Conservation (phyloP, 805 yeast genomes). For the Maudiozyma turicensis region DNA sequence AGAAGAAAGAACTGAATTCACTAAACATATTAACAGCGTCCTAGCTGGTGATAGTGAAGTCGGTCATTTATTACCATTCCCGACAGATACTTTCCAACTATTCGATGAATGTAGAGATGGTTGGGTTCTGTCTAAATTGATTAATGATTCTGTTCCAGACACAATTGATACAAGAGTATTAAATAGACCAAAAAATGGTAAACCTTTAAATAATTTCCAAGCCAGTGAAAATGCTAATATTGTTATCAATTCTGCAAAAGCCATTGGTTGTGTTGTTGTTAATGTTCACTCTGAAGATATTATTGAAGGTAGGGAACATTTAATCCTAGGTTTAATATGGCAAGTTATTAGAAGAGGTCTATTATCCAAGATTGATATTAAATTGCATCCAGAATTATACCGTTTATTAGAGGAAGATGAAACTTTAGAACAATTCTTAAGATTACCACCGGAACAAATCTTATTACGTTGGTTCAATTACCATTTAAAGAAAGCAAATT, state of each 20-base stretch:
- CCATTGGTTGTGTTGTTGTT: constrained; percentile 96
- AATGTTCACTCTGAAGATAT: constrained; percentile 95
- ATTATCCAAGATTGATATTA: constrained; percentile 89
- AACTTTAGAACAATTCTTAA: constrained; percentile 89
- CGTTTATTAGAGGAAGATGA: constrained; percentile 93
- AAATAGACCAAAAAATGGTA: constrained; percentile 75
- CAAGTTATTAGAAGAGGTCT: constrained; percentile 95
- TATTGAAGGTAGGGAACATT: constrained; percentile 87
- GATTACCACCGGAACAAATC: constrained; percentile 96
- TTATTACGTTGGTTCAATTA: constrained; percentile 95
- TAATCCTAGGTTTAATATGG: constrained; percentile 89
- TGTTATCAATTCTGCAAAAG: constrained; percentile 96
- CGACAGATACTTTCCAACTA: constrained; percentile 87
- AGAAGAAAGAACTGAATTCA: constrained; percentile 92
- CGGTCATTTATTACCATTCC: constrained; percentile 80
- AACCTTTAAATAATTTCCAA: constrained; percentile 81
- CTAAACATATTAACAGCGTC: constrained; percentile 89
- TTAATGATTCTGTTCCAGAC: constrained; percentile 96
- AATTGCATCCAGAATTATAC: constrained; percentile 91
- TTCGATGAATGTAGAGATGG: constrained; percentile 97
- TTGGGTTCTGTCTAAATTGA: constrained; percentile 79
- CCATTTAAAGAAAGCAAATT: constrained; percentile 86
- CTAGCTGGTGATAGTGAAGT: constrained; percentile 81
- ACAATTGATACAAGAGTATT: constrained; percentile 96
- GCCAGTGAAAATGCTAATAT: constrained; percentile 96